Evolutionary conservation across 805 yeast genomes (phyloP), one percentile per base, ranked within the genome.

Genomic region (Brettanomyces bruxellensis): DNA sequence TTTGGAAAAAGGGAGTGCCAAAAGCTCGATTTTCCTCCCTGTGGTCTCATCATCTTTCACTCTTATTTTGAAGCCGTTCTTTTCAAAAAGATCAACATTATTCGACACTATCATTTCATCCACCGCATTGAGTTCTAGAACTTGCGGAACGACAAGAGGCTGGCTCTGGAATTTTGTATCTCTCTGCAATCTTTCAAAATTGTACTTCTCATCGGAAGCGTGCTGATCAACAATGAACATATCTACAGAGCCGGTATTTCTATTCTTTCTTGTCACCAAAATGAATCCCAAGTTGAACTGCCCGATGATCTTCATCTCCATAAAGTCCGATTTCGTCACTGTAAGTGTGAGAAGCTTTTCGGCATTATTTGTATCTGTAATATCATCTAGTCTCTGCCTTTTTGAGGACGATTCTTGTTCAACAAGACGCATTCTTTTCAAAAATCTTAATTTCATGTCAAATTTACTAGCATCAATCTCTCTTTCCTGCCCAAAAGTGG

Each of bases 281-380:
- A 93, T 87, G 55, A 93, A 93, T 0, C 98, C 99, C n/a, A 85
- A 65, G 61, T 93, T 93, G 67, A 93, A 93, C 64, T 93, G 99
- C 0, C 99, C 99, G 5, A 91, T 77, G 11, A 93, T 66, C 38
- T 73, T 63, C 98, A 93, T 91, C 3, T 71, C 60, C 3, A 61
- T 54, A 56, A 93, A 93, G 55, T 93, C 96, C 0, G 68, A 55
- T 58, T 90, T 91, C 7, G 76, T 69, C 2, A 91, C 79, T 0
- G 77, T 76, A 45, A 83, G 65, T 0, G 83, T 72, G 43, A 86
- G 62, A 39, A 71, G 66, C 38, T 70, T 66, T 50, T 84, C 90
- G 6, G 83, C 86, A 38, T 71, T 72, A 35, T 66, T 66, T 9
- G 61, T 66, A 47, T 77, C 64, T 4, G 67, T 65, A 14, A 79